Percentiles rank a stretch among this genome's conserved stretches.
phyloP scores from a whole-genome alignment of 2,329 filamentous ascomycete species.

The Stemphylium lycopersici region DNA sequence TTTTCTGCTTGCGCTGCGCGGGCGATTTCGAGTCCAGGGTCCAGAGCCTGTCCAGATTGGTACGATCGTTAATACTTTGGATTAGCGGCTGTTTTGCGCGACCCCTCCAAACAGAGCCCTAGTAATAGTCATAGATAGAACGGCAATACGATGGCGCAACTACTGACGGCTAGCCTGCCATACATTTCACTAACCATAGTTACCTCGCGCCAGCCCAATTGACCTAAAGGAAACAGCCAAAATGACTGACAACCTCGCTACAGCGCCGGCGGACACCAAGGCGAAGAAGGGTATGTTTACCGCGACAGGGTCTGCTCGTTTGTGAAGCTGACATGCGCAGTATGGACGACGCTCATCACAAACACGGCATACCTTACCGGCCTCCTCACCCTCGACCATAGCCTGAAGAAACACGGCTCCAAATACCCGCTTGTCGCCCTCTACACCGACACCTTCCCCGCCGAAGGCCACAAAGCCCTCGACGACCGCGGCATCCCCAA shows the following conservation, averaged over 20 bases:
- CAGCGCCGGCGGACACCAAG: conserved; percentile 30
- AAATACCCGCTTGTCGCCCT: conserved; percentile 81
- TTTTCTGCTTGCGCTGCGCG: background rate
- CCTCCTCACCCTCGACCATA: conserved; percentile 80
- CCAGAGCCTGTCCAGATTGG: conserved; percentile 4
- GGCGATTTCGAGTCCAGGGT: conserved; percentile 2
- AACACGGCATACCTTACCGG: conserved; percentile 82
- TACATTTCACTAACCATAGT: background rate
- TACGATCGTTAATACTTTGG: conserved; percentile 10
- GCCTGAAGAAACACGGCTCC: conserved; percentile 68
- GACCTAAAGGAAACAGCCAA: conserved; percentile 8
- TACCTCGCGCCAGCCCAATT: background rate
- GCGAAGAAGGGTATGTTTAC: conserved; percentile 48
- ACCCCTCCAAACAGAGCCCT: conserved; percentile 19
- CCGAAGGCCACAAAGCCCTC: conserved; percentile 71
- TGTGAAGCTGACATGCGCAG: conserved; percentile 50
- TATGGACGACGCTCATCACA: conserved; percentile 88
- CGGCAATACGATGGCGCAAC: conserved; percentile 9
- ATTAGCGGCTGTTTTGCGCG: conserved; percentile 11
- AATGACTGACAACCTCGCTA: conserved; percentile 3
- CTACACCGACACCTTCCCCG: conserved; percentile 78
- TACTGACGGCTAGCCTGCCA: background rate
- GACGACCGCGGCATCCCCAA: conserved; percentile 71
- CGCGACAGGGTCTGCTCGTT: background rate
- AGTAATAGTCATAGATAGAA: background rate